Conservation (phyloP, 192 early-diverging fungal genomes). For the Dimargaris cristalligena region DNA sequence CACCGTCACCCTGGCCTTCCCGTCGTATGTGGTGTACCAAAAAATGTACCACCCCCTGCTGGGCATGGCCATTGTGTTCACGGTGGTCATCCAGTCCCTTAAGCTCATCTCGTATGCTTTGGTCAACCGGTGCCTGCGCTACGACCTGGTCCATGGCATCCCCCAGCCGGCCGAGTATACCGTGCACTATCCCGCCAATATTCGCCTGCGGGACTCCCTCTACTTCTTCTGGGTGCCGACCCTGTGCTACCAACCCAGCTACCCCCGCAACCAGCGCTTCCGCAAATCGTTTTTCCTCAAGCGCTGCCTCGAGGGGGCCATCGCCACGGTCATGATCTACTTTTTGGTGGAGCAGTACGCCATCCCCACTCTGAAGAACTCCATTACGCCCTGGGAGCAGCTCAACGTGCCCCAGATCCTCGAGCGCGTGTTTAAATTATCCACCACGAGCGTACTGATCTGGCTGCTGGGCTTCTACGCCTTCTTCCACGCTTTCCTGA, state of each 20-base stretch:
- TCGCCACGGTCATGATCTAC: conserved; percentile 55
- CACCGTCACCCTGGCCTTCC: conserved; percentile 32
- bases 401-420: conserved; percentile 42
- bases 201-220: conserved; percentile 14
- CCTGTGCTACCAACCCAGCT: conserved; percentile 73
- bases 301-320: conserved; percentile 52
- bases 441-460: conserved; percentile 50
- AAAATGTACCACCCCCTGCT: conserved; percentile 50
- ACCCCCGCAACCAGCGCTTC: conserved; percentile 50
- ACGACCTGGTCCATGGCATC: conserved; percentile 32
- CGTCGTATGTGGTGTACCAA: conserved; percentile 46
- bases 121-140: conserved; percentile 60
- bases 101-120: conserved; percentile 67
- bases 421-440: conserved; percentile 79
- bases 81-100: conserved; percentile 51
- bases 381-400: conserved; percentile 52
- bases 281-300: conserved; percentile 59
- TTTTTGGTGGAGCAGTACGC: conserved; percentile 65
- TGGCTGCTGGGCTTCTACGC: conserved; percentile 88
- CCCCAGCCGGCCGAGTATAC: conserved; percentile 20
- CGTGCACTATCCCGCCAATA: conserved; percentile 14
- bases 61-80: conserved; percentile 39
- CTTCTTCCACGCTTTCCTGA: conserved; percentile 65
- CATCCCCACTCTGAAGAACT: conserved; percentile 61
- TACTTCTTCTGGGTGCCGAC: conserved; percentile 76